Evolutionary conservation across 2,329 filamentous ascomycete genomes (phyloP).

Genomic region (Sclerotinia sclerotiorum): DNA sequence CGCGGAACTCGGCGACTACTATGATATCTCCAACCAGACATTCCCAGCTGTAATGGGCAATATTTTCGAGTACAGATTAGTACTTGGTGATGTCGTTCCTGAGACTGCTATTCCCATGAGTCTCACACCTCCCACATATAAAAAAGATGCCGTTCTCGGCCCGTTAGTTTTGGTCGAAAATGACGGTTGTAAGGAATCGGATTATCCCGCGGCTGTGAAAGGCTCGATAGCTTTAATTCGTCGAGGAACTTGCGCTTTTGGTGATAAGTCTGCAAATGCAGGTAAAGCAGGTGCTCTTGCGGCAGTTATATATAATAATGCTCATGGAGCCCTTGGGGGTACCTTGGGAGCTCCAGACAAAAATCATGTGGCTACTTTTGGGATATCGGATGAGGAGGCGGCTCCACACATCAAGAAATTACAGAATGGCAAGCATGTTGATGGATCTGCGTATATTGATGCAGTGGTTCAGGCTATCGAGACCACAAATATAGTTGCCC

Average conservation of each 20-base stretch:
- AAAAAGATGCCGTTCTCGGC: constrained; percentile 59
- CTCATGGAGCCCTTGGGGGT: constrained; percentile 58
- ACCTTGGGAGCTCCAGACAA: constrained; percentile 64
- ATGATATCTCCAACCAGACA: constrained; percentile 60
- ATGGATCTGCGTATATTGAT: constrained; percentile 60
- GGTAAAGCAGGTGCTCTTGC: constrained; percentile 68
- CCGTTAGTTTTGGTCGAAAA: constrained; percentile 60
- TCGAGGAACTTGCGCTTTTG: constrained; percentile 71
- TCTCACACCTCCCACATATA: constrained; percentile 64
- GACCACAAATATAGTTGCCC: constrained; percentile 58
- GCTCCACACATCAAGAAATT: constrained; percentile 55
- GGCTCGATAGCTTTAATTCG: constrained; percentile 70
- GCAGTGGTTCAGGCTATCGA: constrained; percentile 48
- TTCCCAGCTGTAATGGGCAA: constrained; percentile 63
- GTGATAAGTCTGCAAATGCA: constrained; percentile 66
- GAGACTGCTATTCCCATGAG: constrained; percentile 57
- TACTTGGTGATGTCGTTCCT: constrained; percentile 54
- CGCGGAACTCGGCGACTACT: constrained; percentile 58
- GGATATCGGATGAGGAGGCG: constrained; percentile 61
- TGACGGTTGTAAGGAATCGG: constrained; percentile 62
- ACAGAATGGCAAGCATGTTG: constrained; percentile 49
- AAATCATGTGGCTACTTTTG: constrained; percentile 67
- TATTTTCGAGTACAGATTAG: constrained; percentile 58
- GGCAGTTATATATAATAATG: constrained; percentile 63
- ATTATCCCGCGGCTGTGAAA: constrained; percentile 59